Base-by-base conservation (phyloP, 164 flowering plant genomes). In the Taxillus chinensis region DNA sequence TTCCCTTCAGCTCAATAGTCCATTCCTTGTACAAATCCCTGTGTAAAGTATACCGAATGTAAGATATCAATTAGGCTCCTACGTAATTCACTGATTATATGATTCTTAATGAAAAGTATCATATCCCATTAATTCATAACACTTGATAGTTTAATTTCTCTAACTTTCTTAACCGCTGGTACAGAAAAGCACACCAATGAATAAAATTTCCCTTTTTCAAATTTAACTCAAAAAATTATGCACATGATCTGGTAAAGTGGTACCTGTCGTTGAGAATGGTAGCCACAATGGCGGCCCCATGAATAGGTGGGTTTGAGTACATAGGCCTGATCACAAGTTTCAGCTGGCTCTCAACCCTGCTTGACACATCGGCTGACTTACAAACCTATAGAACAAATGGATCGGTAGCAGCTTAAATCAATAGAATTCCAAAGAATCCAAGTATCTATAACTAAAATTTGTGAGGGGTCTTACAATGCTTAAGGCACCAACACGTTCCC, bases 401-500 rank as follows among this genome's bases (percentile, higher is more conserved):
- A 13, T 41, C 42, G 13, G 43, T 40, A 27, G 27, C 27, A 27
- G 27, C 27, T 27, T 27, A 27, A 27, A 27, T 27, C 0, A 27
- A 27, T 27, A 27, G 27, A 27, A 27, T 27, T 27, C 27, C 27
- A n/a, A 38, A 60, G 49, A 10, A 41, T 62, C 41, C 27, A 1
- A 11, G 51, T 3, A 7, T 4, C 12, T 48, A 6, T 8, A 48
- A 48, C 51, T 14, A 11, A 8, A 43, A 59, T 45, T 49, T 41
- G 61, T 17, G 8, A 16, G 52, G 58, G 39, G 39, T 57, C 97
- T 81, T 80, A 95, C 99, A 78, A 95, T 79, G 88, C 99, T 95
- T 14, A 95, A 78, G 40, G 99, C 99, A 62, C 99, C 99, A 79
- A 95, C 98, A 76, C 98, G 95, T 68, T 95, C 99, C 59, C 99